Evolutionary conservation across 345 rosid genomes (phyloP), one percentile per base, ranked within the genome.

Genomic region (Salix viminalis): DNA sequence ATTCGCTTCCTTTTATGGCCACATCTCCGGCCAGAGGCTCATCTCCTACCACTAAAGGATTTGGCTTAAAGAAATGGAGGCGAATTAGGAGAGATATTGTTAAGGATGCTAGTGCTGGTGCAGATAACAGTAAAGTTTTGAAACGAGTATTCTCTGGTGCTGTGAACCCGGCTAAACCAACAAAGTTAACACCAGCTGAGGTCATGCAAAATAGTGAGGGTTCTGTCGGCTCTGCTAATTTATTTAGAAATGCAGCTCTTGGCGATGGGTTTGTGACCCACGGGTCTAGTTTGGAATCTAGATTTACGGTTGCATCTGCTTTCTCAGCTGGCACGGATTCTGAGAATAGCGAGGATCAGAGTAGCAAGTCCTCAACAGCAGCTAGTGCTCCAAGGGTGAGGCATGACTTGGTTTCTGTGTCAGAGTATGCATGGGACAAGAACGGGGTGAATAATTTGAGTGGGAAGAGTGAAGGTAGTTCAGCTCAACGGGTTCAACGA

Each of bases 41-140:
- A n/a, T 70, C 93, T 82, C 75, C 84, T 14, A 19, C 80, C 0
- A 15, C 75, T 15, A 94, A 87, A 75, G 94, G 97, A 6, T 85
- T 74, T 74, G 97, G 98, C 23, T 80, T 94, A 86, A 91, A 83
- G 87, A 92, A 91, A 82, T 90, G 99, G 99, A 87, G 86, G 87
- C 84, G 99, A 48, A 77, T 91, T 70, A 90, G 78, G 86, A 85
- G 97, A 83, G 89, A 83, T 61, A 65, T 83, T 77, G 85, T 81
- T 52, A 88, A 87, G 84, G 96, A 88, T 85, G 70, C 67, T 42
- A 78, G 77, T 72, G 71, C 82, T 23, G 70, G 41, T 64, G 67
- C 70, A 52, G 95, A 91, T 70, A 79, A 62, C 58, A 67, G 89
- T 79, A 90, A 87, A 80, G 71, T 78, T 75, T 81, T 90, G 86